Base-by-base conservation (phyloP, 495 filamentous ascomycete genomes). In the Aspergillus wentii region DNA sequence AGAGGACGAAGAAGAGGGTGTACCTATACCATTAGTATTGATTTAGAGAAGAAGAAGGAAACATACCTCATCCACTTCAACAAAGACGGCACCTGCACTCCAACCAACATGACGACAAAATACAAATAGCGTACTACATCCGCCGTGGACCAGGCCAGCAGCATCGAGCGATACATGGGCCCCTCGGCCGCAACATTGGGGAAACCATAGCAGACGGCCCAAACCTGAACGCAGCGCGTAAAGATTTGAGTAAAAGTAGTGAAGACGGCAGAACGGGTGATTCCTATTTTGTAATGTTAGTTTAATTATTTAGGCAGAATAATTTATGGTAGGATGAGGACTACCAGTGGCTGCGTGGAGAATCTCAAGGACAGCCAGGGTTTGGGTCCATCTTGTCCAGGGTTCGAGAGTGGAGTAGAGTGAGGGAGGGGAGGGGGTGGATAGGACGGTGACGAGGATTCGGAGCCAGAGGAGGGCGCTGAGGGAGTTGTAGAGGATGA, bases 401-500 rank as follows among this genome's bases (percentile, higher is more conserved):
- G 57, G 51, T 30, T 64, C 60, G 20, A 57, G 29, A 27, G 45
- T 48, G 13, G 38, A 39, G 48, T 61, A 64, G 21, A 51, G 19
- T 16, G 20, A 30, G 35, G 30, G 49, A 38, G 27, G 10, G 43
- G 33, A 3, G 14, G 17, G 13, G 37, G 37, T 25, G 20, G 28
- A 17, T 18, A 51, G 14, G 17, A 49, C 30, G 16, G 45, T 34
- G 17, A 56, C 11, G 20, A 64, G 48, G 43, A 64, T 74, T 15
- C 64, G 63, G 19, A 71, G 43, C 87, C 87, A 91, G 35, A 86
- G 71, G 23, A 78, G 36, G 28, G 79, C 74, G 34, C 77, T 86
- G 33, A 77, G 52, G 48, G 75, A 60, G 59, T 91, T 94, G 73
- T 91, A 94, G 47, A 74, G 49, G 49, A 84, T 68, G 17, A 91